Conservation (phyloP, 805 yeast genomes). For the Hanseniaspora taiwanica region DNA sequence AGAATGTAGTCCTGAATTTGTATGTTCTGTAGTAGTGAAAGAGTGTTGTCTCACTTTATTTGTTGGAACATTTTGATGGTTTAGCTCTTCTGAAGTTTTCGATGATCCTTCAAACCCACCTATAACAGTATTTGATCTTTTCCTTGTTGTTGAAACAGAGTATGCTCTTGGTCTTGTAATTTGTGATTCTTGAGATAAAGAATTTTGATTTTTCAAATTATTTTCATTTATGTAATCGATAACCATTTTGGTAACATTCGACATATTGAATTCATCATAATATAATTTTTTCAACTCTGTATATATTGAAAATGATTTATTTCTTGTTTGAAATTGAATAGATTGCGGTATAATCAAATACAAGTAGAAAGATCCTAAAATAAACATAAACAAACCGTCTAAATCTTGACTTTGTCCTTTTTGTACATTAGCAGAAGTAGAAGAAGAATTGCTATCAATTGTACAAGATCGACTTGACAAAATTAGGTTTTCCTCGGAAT, state of each 20-base stretch:
- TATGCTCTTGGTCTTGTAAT: conserved; percentile 7
- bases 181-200: conserved; percentile 14
- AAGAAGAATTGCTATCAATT: no score
- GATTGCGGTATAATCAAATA: conserved; percentile 28
- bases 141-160: no score
- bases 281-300: conserved; percentile 23
- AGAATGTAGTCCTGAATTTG: no score
- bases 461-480: no score
- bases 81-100: no score
- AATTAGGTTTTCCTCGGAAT: not conserved
- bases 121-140: no score
- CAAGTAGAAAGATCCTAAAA: conserved; percentile 26
- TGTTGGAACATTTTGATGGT: no score
- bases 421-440: not conserved
- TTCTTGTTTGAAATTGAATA: conserved; percentile 28
- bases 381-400: conserved; percentile 20
- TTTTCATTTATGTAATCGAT: conserved; percentile 15
- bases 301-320: conserved; percentile 27
- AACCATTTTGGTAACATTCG: conserved; percentile 26
- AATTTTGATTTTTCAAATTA: conserved; percentile 12
- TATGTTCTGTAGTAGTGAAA: no score
- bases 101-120: no score
- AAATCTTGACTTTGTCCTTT: not conserved
- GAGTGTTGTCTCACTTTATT: no score
- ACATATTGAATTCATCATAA: conserved; percentile 27